Conservation (phyloP, 2,329 filamentous ascomycete species). For the Phyllosticta ampelicida region DNA sequence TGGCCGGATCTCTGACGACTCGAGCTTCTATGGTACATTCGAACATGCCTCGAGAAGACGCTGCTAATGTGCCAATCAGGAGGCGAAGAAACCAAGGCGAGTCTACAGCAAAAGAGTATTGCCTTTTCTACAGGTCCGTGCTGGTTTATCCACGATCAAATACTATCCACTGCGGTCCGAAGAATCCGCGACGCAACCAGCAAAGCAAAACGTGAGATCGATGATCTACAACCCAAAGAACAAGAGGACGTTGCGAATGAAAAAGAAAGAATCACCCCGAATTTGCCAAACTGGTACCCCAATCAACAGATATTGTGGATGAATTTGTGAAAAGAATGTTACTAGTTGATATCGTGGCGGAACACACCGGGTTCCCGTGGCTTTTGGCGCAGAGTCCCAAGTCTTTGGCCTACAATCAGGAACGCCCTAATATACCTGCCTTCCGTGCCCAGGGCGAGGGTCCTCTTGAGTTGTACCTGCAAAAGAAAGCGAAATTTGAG, state of each 20-base stretch:
- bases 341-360: conserved; percentile 48
- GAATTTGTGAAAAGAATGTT: conserved; percentile 59
- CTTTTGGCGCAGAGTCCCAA: conserved; percentile 63
- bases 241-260: background rate
- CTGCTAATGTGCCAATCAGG: conserved; percentile 3
- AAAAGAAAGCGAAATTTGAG: conserved; percentile 39
- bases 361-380: conserved; percentile 44
- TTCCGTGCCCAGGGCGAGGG: conserved; percentile 46
- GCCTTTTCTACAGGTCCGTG: background rate
- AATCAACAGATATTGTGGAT: conserved; percentile 51
- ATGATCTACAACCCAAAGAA: background rate
- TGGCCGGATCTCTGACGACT: conserved; percentile 32
- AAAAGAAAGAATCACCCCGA: background rate
- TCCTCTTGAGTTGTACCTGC: conserved; percentile 41
- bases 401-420: conserved; percentile 23
- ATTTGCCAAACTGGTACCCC: conserved; percentile 40
- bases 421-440: conserved; percentile 28
- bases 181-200: background rate
- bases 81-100: conserved; percentile 8
- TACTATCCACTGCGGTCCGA: background rate
- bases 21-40: conserved; percentile 34
- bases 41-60: background rate
- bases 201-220: background rate
- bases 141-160: conserved; percentile 2
- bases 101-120: background rate